Percentiles rank a stretch among this genome's conserved stretches.
phyloP scores from a whole-genome alignment of 2,329 filamentous ascomycete species.

The Pseudogymnoascus sp. region DNA sequence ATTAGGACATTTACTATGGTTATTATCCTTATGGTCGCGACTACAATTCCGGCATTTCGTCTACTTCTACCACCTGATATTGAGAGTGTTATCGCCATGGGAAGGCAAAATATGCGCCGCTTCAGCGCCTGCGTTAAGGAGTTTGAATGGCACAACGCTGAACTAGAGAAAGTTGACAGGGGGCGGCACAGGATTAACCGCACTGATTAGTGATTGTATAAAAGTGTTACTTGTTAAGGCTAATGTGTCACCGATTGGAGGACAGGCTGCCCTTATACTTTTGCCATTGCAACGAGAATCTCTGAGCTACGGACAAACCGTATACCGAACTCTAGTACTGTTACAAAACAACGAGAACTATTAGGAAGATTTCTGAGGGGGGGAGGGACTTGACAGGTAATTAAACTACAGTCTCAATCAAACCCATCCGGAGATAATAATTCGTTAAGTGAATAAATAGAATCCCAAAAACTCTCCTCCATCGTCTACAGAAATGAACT shows the following conservation, averaged over 20 bases:
- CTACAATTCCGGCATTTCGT: conserved; percentile 13
- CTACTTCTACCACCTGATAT: conserved; percentile 16
- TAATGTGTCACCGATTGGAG: no score
- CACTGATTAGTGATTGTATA: conserved; percentile 2
- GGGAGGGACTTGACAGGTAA: no score
- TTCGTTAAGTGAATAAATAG: not conserved
- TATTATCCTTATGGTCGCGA: conserved; percentile 20
- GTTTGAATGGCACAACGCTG: conserved; percentile 19
- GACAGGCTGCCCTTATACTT: no score
- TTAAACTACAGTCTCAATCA: not conserved
- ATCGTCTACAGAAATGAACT: not conserved
- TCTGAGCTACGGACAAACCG: no score
- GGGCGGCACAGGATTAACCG: conserved; percentile 8
- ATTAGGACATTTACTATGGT: conserved; percentile 24
- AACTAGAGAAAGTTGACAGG: conserved; percentile 18
- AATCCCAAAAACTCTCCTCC: not conserved
- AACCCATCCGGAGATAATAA: not conserved
- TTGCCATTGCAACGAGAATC: no score
- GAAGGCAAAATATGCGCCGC: conserved; percentile 18
- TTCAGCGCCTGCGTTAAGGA: conserved; percentile 19
- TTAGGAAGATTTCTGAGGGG: no score
- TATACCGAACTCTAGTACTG: no score
- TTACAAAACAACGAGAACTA: no score
- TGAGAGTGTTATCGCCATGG: conserved; percentile 16
- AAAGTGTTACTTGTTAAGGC: not conserved